Percentiles rank a stretch among this genome's conserved stretches.
phyloP scores from a whole-genome alignment of 164 flowering plant species.

The Euptelea pleiosperma region DNA sequence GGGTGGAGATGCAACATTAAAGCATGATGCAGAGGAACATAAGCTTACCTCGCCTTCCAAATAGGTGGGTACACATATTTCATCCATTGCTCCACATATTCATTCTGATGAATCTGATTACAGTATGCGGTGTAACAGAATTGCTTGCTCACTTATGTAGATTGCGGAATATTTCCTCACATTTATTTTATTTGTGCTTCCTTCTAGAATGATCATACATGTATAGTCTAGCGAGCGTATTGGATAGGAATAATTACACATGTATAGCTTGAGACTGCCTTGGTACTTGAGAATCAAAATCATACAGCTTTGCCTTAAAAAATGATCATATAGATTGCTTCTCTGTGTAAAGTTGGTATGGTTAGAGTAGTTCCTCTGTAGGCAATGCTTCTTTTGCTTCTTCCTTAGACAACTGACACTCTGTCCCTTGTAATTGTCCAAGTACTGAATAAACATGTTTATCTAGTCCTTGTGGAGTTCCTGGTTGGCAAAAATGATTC shows the following conservation, averaged over 20 bases:
- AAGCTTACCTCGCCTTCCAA: conserved; percentile 69
- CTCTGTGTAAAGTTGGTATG: no score
- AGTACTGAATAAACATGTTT: conserved; percentile 6
- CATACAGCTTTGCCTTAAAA: no score
- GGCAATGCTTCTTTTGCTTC: no score
- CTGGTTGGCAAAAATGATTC: conserved; percentile 1
- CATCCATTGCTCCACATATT: neutral
- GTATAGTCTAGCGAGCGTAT: no score
- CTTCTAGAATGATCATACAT: neutral
- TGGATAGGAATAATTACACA: no score
- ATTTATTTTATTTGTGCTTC: neutral
- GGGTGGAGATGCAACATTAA: conserved; percentile 84
- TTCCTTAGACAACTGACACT: no score
- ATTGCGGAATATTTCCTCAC: neutral
- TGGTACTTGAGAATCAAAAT: no score
- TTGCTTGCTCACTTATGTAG: neutral
- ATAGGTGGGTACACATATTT: conserved; percentile 20
- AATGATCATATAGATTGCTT: no score
- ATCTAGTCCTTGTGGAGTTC: conserved; percentile 12
- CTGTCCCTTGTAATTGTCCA: neutral
- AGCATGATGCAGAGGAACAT: conserved; percentile 81
- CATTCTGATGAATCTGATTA: neutral
- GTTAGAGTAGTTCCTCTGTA: no score
- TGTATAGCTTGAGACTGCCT: no score
- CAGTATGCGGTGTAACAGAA: neutral